These are phyloP conservation scores for Saitozyma sp. DNA, from an alignment of 768 basidiomycete species.

Conservation along the genomic window DNA sequence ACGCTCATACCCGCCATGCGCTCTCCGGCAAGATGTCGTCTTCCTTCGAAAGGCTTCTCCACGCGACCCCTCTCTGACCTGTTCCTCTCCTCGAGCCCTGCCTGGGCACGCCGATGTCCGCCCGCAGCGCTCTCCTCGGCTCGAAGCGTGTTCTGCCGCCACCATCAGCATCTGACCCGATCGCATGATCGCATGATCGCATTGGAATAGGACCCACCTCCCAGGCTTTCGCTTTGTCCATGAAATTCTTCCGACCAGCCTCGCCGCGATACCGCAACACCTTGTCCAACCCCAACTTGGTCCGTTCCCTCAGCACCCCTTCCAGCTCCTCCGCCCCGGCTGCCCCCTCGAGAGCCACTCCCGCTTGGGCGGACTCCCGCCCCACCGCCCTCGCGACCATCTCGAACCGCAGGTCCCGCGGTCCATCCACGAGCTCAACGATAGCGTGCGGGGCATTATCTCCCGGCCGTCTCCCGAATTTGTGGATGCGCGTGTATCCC, in stretches of 20 bases:
- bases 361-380: conserved; percentile 59
- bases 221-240: conserved; percentile 39
- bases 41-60: conserved; percentile 17
- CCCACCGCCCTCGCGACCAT: conserved; percentile 85
- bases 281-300: conserved; percentile 33
- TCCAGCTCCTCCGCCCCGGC: conserved; percentile 13
- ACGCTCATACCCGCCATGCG: conserved; percentile 23
- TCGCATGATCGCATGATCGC: not conserved
- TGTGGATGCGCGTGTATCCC: conserved; percentile 92
- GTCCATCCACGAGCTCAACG: conserved; percentile 92
- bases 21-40: conserved; percentile 22
- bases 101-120: conserved; percentile 7
- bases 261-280: conserved; percentile 37
- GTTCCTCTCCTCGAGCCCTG: not conserved
- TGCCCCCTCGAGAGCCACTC: conserved; percentile 3
- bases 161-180: not conserved
- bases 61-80: conserved; percentile 1
- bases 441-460: conserved; percentile 93
- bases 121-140: conserved; percentile 11
- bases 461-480: conserved; percentile 81
- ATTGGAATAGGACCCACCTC: conserved; percentile 34
- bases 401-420: conserved; percentile 81
- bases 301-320: conserved; percentile 33
- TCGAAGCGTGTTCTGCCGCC: conserved; percentile 3
- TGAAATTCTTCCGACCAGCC: conserved; percentile 33